Evolutionary conservation across 495 filamentous ascomycete genomes (phyloP), one percentile per base, ranked within the genome.

Genomic region (Aspergillus bertholletiae): DNA sequence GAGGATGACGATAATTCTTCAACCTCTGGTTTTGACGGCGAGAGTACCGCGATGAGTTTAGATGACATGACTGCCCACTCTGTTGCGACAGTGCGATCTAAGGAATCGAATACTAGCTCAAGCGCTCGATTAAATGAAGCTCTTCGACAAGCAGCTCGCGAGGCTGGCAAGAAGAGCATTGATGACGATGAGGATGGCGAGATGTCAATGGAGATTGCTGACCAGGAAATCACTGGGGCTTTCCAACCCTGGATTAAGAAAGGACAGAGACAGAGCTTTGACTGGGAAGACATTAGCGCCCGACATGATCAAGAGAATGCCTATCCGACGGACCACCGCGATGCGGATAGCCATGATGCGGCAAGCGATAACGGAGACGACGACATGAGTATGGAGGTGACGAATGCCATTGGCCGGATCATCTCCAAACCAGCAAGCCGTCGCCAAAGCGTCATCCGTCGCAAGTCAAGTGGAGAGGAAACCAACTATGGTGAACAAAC

Each of bases 321-420:
- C 18, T 79, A 85, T 49, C 81, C 82, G 4, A 81, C 83, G 12
- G 70, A 72, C 20, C 51, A 61, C 2, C n/a, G 30, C 2, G 46
- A 57, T 40, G 24, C 32, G 7, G 51, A 49, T 6, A 43, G 46
- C 5, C 58, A 61, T 2, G 62, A 75, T 57, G 54, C 53, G 59
- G 51, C 28, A n/a, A 60, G 50, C 46, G 67, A 64, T 4, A 61
- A 76, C 15, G 64, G 66, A 18, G 78, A 81, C 34, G 86, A 88
- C 52, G 88, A 90, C 26, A 80, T 90, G 65, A 89, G 86, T 9
- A 91, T 92, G 88, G 91, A 96, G 53, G 83, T 96, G 46, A 96
- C 92, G 1, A 82, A 78, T 53, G 88, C 84, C 12, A 71, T 96
- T 53, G 93, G 93, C n/a, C 81, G 85, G 4, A 96, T 97, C 46